Base-by-base conservation (phyloP, 1,139 yeast species). In the Candida pseudoviswanathii region DNA sequence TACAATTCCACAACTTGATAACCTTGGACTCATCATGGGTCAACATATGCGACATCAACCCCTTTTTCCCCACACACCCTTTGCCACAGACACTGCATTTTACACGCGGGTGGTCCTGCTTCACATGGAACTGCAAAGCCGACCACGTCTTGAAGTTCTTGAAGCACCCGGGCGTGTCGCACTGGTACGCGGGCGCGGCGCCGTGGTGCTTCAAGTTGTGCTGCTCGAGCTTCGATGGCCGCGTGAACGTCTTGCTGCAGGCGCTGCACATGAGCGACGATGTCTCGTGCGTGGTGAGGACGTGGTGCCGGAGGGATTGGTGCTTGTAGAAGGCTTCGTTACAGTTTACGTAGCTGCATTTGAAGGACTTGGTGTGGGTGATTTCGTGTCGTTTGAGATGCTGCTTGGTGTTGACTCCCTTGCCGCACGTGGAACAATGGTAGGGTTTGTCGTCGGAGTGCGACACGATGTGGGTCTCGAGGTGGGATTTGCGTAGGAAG, bases 381-480 rank as follows among this genome's bases (percentile, higher is more conserved):
- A 80, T 73, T 62, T 78, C 92, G 64, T 94, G 99, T 50, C 97
- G 77, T 56, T 80, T 82, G 54, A 91, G 71, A 63, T 92, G 98
- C 68, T 94, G 99, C 45, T 68, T 68, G 0, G 96, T 81, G 53
- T 86, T 86, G 50, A 89, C 87, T 1, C 97, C 96, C 64, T 90
- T 90, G 1, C 86, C 86, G 65, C 99, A 94, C 1, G 77, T 67
- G 0, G 83, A 68, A 61, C 99, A 94, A 48, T 76, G 80, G 61
- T 79, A 85, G 0, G 97, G 97, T 59, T 88, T 89, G 4, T 80
- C 71, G 33, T 70, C 72, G 22, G 70, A 61, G 61, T 87, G 94
- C 10, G 91, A 82, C 27, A 87, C 66, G 54, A 75, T 55, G 63
- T 94, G 99, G 22, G 91, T 82, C 47, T 82, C 81, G 42, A 94